Evolutionary conservation across 192 early-diverging fungal genomes (phyloP).

Genomic region (Linnemannia hyalina): DNA sequence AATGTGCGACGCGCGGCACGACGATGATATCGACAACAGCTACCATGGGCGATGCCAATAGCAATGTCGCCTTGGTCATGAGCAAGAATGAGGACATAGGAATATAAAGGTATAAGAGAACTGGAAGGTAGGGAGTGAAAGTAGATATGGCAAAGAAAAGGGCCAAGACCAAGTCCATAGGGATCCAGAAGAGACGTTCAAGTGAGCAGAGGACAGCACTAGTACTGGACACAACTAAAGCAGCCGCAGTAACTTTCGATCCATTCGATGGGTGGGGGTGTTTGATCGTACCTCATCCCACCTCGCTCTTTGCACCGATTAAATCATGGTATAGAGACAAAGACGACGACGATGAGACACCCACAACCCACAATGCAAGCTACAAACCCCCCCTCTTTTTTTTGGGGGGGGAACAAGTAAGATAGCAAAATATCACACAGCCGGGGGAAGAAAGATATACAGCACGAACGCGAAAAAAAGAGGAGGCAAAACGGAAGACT

Average conservation of each 20-base stretch:
- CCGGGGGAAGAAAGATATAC: not conserved
- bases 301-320: not conserved
- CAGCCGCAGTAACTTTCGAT: not conserved
- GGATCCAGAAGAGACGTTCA: too few species aligned
- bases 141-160: too few species aligned
- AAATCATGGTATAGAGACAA: not conserved
- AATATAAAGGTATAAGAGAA: too few species aligned
- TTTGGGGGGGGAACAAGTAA: not conserved
- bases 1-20: too few species aligned
- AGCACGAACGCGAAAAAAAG: not conserved
- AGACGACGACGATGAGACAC: too few species aligned
- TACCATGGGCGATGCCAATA: too few species aligned
- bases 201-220: too few species aligned
- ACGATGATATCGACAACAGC: too few species aligned
- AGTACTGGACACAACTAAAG: not conserved
- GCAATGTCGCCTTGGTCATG: too few species aligned
- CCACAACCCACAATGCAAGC: not conserved
- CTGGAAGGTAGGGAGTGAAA: too few species aligned
- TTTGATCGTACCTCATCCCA: not conserved
- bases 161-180: too few species aligned
- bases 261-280: not conserved
- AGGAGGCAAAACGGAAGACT: not conserved
- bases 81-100: too few species aligned
- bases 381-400: not conserved
- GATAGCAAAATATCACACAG: not conserved